A percentile compares a stretch with the other conserved stretches of the same genome.
Evolutionary conservation across 2,329 filamentous ascomycete species (phyloP).

Genomic region (Pseudogymnoascus sp.): DNA sequence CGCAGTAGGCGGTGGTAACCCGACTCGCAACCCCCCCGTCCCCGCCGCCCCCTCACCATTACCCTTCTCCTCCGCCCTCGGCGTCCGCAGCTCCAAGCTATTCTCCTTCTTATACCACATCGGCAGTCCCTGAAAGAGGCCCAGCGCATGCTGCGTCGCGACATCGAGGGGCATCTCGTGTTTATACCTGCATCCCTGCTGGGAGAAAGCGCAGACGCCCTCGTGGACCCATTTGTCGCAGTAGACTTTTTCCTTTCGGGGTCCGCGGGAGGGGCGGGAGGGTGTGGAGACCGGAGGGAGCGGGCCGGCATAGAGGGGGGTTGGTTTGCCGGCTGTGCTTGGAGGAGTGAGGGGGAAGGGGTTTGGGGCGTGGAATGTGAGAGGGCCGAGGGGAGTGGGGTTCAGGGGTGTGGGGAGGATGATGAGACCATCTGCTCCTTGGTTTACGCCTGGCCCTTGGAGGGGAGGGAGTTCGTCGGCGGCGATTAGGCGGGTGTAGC

Average conservation of each 20-base stretch:
- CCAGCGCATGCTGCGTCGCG: constrained; percentile 58
- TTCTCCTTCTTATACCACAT: constrained; percentile 51
- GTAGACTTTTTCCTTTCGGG: constrained; percentile 53
- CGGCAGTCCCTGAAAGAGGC: constrained; percentile 59
- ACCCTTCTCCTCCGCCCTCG: neutral
- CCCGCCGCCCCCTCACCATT: neutral
- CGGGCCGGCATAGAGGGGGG: neutral
- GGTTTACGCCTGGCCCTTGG: neutral
- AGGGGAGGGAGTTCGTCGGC: constrained; percentile 44
- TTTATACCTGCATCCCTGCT: constrained; percentile 82
- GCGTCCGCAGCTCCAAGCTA: constrained; percentile 13
- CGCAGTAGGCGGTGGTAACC: neutral
- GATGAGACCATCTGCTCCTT: constrained; percentile 26
- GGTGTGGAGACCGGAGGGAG: neutral
- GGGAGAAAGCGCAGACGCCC: constrained; percentile 74
- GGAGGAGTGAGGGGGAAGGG: neutral
- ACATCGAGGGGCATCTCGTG: constrained; percentile 77
- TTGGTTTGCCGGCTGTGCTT: neutral
- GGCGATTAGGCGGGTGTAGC: constrained; percentile 46
- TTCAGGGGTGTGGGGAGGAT: constrained; percentile 20
- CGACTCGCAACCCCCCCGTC: neutral
- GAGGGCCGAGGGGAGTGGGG: neutral
- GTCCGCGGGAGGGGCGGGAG: neutral
- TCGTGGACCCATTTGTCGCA: constrained; percentile 88
- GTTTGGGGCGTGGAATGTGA: neutral